Percentiles rank a stretch among this genome's conserved stretches.
Conservation (phyloP, 495 filamentous ascomycete genomes). For the Achaetomiella virescens region DNA sequence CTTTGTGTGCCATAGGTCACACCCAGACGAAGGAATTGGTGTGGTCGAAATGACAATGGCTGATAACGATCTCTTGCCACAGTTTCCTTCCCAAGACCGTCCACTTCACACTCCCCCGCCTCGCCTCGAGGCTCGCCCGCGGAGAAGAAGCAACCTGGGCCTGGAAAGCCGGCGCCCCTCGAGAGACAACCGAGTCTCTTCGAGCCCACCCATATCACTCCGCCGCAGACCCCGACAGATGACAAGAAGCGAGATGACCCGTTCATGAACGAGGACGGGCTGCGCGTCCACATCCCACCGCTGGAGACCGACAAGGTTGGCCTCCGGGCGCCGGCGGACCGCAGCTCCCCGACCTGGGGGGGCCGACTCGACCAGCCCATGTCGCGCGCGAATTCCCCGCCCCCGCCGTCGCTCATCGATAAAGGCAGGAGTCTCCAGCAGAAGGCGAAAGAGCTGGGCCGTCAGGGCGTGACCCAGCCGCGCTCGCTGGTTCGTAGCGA, state of each 20-base stretch:
- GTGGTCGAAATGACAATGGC: not conserved
- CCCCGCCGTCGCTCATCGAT: slow-evolving; percentile 65
- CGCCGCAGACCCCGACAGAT: slow-evolving; percentile 56
- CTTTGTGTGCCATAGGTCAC: not conserved
- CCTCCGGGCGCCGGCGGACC: slow-evolving; percentile 50
- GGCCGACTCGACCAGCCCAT: slow-evolving; percentile 65
- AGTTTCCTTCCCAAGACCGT: slow-evolving; percentile 90
- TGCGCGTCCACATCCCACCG: slow-evolving; percentile 37
- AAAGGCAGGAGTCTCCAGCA: slow-evolving; percentile 48
- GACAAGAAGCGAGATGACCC: slow-evolving; percentile 49
- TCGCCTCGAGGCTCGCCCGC: slow-evolving; percentile 27
- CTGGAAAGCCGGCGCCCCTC: slow-evolving; percentile 24
- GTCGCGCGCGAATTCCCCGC: slow-evolving; percentile 59
- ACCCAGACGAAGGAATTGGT: not conserved
- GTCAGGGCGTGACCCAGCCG: slow-evolving; percentile 43
- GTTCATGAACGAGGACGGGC: slow-evolving; percentile 53
- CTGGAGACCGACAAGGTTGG: slow-evolving; percentile 28
- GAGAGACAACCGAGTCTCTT: slow-evolving; percentile 42
- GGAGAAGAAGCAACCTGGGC: slow-evolving; percentile 28
- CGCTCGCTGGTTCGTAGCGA: slow-evolving; percentile 40
- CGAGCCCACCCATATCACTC: slow-evolving; percentile 36
- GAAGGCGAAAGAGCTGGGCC: slow-evolving; percentile 44
- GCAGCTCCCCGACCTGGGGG: slow-evolving; percentile 66
- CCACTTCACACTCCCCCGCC: slow-evolving; percentile 56
- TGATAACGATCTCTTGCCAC: not conserved